These are phyloP conservation scores for Moesziomyces sp. DNA, from an alignment of 1,284 basidiomycete species.

Conservation along the genomic window DNA sequence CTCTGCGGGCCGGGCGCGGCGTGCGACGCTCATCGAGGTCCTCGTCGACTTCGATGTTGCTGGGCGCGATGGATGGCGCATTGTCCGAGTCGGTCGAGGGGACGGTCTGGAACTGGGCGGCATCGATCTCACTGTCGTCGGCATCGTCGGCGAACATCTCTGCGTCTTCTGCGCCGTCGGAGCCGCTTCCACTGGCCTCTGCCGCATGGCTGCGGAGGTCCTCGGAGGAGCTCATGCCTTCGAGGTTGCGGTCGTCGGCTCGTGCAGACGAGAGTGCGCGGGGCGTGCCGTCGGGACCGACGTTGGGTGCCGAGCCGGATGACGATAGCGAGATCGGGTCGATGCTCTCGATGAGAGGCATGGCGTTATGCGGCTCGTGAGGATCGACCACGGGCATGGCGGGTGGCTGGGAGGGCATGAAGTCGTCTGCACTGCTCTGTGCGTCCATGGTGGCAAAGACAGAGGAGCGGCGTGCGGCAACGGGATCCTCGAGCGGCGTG, in stretches of 20 bases:
- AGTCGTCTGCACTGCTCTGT: constrained; percentile 39
- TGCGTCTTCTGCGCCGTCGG: constrained; percentile 61
- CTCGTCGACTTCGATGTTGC: constrained; percentile 14
- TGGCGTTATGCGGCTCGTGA: constrained; percentile 14
- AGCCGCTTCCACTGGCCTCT: constrained; percentile 60
- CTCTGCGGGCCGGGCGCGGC: constrained; percentile 49
- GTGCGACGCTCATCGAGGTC: constrained; percentile 53
- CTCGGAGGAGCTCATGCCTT: constrained; percentile 46
- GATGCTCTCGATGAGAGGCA: constrained; percentile 44
- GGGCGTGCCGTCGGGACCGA: constrained; percentile 35
- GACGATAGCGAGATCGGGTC: constrained; percentile 34
- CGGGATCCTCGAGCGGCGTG: constrained; percentile 42
- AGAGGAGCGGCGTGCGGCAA: constrained; percentile 34
- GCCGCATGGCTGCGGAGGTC: constrained; percentile 42
- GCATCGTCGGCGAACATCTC: constrained; percentile 62
- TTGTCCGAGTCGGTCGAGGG: constrained; percentile 30
- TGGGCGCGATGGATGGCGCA: constrained; percentile 4
- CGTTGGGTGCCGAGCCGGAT: constrained; percentile 17
- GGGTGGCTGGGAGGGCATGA: constrained; percentile 30
- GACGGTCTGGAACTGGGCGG: constrained; percentile 11
- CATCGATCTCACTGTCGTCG: constrained; percentile 49
- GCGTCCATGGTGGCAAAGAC: constrained; percentile 38
- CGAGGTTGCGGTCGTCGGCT: constrained; percentile 12
- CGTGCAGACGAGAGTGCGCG: constrained; percentile 23
- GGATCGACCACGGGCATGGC: constrained; percentile 39